Conservation (phyloP, 129 eudicot genomes). For the Chrysanthemum makinoi region DNA sequence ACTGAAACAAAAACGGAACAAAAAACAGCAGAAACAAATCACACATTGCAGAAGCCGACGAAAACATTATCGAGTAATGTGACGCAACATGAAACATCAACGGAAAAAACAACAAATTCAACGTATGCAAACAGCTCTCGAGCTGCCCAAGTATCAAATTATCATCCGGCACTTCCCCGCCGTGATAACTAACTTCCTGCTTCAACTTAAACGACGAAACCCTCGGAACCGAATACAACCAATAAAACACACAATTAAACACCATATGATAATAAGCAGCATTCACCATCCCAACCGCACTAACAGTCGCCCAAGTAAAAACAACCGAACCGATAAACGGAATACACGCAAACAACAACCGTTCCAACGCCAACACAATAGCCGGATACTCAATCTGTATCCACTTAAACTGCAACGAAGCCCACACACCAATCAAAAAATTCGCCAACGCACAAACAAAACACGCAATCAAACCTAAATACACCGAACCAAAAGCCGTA, state of each 20-base stretch:
- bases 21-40: conserved; percentile 84
- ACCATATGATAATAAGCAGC: conserved; percentile 75
- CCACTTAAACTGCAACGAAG: conserved; percentile 97
- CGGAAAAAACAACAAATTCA: conserved; percentile 66
- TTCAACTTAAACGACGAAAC: conserved; percentile 73
- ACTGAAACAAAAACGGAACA: conserved; percentile 75
- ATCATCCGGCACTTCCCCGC: conserved; percentile 83
- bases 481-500: conserved; percentile 43
- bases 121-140: conserved; percentile 87
- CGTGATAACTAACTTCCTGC: conserved; percentile 70
- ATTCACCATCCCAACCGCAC: conserved; percentile 82
- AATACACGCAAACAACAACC: conserved; percentile 73
- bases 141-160: conserved; percentile 71
- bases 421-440: conserved; percentile 89
- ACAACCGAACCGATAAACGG: conserved; percentile 60
- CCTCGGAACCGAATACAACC: conserved; percentile 83
- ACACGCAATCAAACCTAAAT: conserved; percentile 52
- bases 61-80: conserved; percentile 57
- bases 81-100: conserved; percentile 75
- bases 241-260: conserved; percentile 72
- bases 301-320: conserved; percentile 88
- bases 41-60: conserved; percentile 61
- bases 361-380: conserved; percentile 78
- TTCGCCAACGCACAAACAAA: conserved; percentile 59
- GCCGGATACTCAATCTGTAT: conserved; percentile 87